Evolutionary conservation across 345 rosid genomes (phyloP).

Genomic region (Populus alba): DNA sequence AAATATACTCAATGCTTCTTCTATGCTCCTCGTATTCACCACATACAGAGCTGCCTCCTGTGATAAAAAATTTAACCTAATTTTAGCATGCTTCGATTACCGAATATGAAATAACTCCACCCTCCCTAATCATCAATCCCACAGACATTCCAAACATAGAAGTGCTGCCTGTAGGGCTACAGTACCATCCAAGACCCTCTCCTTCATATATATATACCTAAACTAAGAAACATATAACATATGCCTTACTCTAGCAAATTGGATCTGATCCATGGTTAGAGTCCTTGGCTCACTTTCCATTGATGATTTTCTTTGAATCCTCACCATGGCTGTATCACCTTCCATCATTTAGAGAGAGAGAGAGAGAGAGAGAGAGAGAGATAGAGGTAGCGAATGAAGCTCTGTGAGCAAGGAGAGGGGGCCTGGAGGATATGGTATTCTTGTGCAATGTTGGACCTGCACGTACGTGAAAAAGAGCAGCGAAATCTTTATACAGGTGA

Average conservation of each 20-base stretch:
- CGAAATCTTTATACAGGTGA: not conserved
- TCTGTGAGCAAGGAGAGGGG: no score
- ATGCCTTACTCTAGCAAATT: constrained; percentile 40
- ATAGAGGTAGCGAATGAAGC: no score
- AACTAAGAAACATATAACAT: no score
- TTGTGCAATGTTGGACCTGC: not conserved
- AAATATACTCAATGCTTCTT: constrained; percentile 48
- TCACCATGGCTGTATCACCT: not conserved
- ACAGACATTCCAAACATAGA: not conserved
- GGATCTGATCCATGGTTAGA: constrained; percentile 36
- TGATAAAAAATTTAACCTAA: not conserved
- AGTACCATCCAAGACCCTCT: no score
- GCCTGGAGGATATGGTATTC: not conserved
- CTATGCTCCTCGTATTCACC: constrained; percentile 36
- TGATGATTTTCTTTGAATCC: constrained; percentile 35
- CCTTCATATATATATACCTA: not conserved
- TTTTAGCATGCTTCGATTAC: not conserved
- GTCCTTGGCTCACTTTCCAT: constrained; percentile 55
- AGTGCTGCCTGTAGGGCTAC: not conserved
- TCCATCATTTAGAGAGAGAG: not conserved
- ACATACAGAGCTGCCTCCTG: constrained; percentile 56
- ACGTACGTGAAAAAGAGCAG: not conserved
- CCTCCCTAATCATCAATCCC: not conserved
- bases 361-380: no score
- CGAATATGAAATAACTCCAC: no score